Percentiles rank a stretch among this genome's conserved stretches.
These are phyloP conservation scores for Podaxis rugospora DNA, from an alignment of 768 basidiomycete genomes.

Conservation along the genomic window DNA sequence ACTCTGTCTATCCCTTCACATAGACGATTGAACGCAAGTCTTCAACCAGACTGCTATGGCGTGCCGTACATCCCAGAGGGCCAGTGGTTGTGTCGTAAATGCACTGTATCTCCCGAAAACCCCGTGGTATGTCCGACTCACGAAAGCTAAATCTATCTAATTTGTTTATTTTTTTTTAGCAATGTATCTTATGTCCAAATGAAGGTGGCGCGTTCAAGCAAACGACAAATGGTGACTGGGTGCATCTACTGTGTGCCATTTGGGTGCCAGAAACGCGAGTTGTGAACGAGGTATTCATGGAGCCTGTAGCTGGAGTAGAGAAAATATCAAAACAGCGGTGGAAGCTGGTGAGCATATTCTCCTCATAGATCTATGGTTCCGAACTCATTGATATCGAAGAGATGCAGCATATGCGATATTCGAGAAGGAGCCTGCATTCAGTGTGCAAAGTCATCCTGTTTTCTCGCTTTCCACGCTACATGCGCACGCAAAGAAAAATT, in stretches of 20 bases:
- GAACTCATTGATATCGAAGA: slow-evolving; percentile 23
- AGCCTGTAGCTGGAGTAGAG: slow-evolving; percentile 89
- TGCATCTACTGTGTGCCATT: slow-evolving; percentile 93
- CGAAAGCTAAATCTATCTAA: not conserved
- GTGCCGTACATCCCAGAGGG: slow-evolving; percentile 99
- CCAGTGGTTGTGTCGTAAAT: slow-evolving; percentile 98
- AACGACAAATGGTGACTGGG: slow-evolving; percentile 89
- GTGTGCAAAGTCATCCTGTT: slow-evolving; percentile 87
- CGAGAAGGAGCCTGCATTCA: slow-evolving; percentile 88
- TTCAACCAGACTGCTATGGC: slow-evolving; percentile 89
- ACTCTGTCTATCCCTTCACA: not conserved
- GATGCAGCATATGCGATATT: slow-evolving; percentile 43
- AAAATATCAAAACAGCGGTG: slow-evolving; percentile 85
- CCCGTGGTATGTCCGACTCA: slow-evolving; percentile 69
- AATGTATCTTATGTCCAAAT: slow-evolving; percentile 93
- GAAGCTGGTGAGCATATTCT: slow-evolving; percentile 69
- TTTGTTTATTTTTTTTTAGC: slow-evolving; percentile 37
- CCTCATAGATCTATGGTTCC: not conserved
- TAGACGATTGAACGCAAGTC: not conserved
- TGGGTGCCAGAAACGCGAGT: slow-evolving; percentile 96
- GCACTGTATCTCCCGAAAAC: slow-evolving; percentile 94
- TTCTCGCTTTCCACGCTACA: slow-evolving; percentile 90
- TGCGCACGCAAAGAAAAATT: slow-evolving; percentile 88
- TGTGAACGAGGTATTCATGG: slow-evolving; percentile 96
- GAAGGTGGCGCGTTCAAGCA: slow-evolving; percentile 99